These are phyloP conservation scores for Sporothrix inflata DNA, from an alignment of 2,329 filamentous ascomycete genomes.

Conservation along the genomic window DNA sequence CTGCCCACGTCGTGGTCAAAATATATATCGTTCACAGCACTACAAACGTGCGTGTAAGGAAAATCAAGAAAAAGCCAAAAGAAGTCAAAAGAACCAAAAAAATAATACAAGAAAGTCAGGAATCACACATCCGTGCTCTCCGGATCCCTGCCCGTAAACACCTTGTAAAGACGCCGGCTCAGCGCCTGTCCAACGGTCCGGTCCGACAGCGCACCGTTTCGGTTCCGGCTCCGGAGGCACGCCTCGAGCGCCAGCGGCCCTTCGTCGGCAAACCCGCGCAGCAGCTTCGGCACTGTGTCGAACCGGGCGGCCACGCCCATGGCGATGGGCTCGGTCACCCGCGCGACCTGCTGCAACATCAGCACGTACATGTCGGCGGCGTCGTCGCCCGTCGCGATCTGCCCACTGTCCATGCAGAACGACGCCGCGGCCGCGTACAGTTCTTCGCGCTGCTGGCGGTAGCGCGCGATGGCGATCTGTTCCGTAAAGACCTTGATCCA, in stretches of 20 bases:
- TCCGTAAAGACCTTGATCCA: conserved; percentile 77
- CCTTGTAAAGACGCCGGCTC: conserved; percentile 61
- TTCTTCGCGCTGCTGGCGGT: conserved; percentile 59
- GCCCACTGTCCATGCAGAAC: conserved; percentile 80
- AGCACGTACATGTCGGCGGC: conserved; percentile 68
- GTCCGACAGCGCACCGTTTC: conserved; percentile 60
- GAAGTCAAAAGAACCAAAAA: background rate
- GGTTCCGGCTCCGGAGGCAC: conserved; percentile 61
- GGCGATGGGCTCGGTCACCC: conserved; percentile 73
- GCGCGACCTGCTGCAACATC: conserved; percentile 75
- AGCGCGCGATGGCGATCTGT: conserved; percentile 76
- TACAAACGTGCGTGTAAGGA: background rate
- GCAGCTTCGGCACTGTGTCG: conserved; percentile 58
- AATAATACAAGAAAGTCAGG: background rate
- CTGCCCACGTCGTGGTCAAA: background rate
- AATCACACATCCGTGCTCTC: conserved; percentile 57
- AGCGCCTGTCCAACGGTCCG: conserved; percentile 59
- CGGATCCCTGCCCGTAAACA: conserved; percentile 62
- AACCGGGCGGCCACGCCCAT: conserved; percentile 69
- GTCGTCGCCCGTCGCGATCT: conserved; percentile 71
- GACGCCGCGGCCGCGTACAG: conserved; percentile 56
- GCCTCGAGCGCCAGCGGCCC: conserved; percentile 67
- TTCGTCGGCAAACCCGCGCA: conserved; percentile 59
- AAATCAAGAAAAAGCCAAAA: background rate
- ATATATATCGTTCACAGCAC: background rate